Evolutionary conservation across 1,284 basidiomycete species (phyloP), one percentile per base, ranked within the genome.

Genomic region (Microbotryum violaceum): DNA sequence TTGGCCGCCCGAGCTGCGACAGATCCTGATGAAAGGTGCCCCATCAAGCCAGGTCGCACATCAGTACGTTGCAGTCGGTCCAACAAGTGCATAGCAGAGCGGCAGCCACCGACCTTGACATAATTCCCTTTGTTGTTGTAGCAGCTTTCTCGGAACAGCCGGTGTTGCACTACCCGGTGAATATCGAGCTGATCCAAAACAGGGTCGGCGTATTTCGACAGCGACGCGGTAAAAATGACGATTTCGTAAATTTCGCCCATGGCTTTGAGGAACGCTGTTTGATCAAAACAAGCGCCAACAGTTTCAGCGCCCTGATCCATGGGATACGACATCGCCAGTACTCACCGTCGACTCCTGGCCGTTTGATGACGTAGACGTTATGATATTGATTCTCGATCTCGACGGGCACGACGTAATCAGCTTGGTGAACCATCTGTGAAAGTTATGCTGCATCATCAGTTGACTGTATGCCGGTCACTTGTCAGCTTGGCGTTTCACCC

Each of bases 111-210:
- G 69, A 91, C 91, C 83, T 98, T 99, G 77, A 99, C 96, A 75
- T 97, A 98, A 78, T 96, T 98, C 58, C 96, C 96, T 77, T 89
- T 88, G 78, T 98, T 96, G 75, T 97, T 97, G 77, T 97, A 97
- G 78, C 94, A 99, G 73, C 90, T 93, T 78, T 99, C 94, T 62
- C 94, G 82, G 85, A 99, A 99, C 57, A 99, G 78, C 60, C 96
- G 83, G 76, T 99, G 94, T n/a, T 88, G 81, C 29, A 98, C 93
- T 9, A 93, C 91, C 57, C 85, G 86, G 75, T 93, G 86, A 27
- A 89, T 82, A 74, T 99, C 94, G 54, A 99, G 82, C 76, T 94
- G 96, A 79, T 98, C 96, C 60, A 98, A 79, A 12, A 99, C 94
- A 3, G 94, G 94, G 74, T 99, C 94, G 61, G 96, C 94, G 73